A percentile compares a stretch with the other conserved stretches of the same genome.
Evolutionary conservation across 2,329 filamentous ascomycete genomes (phyloP).

Genomic region (Chrysoporthe deuterocubensis): DNA sequence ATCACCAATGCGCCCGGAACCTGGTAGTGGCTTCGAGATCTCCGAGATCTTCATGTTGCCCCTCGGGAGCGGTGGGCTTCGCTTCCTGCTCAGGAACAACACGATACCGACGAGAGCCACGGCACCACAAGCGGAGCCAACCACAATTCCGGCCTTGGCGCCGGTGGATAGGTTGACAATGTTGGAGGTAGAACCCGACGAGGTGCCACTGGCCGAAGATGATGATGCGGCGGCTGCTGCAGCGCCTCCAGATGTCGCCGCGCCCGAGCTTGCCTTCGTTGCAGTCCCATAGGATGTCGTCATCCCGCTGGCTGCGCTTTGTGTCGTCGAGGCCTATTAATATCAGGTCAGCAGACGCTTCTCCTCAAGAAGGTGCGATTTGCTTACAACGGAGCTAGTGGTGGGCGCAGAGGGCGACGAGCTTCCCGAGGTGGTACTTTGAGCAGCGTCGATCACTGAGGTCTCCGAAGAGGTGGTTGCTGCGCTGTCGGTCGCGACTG

Average conservation of each 20-base stretch:
- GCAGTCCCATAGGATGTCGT: slow-evolving; percentile 14
- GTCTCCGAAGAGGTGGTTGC: slow-evolving; percentile 17
- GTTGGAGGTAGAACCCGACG: slow-evolving; percentile 1
- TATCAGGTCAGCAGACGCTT: not conserved
- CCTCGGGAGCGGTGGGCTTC: slow-evolving; percentile 31
- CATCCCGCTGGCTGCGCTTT: slow-evolving; percentile 14
- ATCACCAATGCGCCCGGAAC: slow-evolving; percentile 46
- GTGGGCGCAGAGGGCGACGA: slow-evolving; percentile 14
- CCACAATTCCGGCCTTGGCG: slow-evolving; percentile 54
- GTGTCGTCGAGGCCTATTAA: not conserved
- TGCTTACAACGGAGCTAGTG: slow-evolving; percentile 22
- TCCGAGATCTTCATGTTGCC: slow-evolving; percentile 52
- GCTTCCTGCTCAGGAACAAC: slow-evolving; percentile 43
- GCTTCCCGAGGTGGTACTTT: slow-evolving; percentile 10
- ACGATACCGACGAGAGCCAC: slow-evolving; percentile 45
- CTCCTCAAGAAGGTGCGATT: not conserved
- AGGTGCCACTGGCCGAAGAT: slow-evolving; percentile 11
- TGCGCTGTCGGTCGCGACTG: slow-evolving; percentile 5
- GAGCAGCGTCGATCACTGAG: slow-evolving; percentile 4
- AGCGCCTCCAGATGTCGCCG: slow-evolving; percentile 13
- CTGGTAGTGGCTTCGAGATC: slow-evolving; percentile 57
- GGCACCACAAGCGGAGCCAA: slow-evolving; percentile 49
- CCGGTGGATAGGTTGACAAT: slow-evolving; percentile 41
- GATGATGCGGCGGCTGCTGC: slow-evolving; percentile 22
- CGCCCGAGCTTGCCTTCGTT: slow-evolving; percentile 7